Conservation (phyloP, 148 eudicot genomes). For the Chenopodium suecicum region DNA sequence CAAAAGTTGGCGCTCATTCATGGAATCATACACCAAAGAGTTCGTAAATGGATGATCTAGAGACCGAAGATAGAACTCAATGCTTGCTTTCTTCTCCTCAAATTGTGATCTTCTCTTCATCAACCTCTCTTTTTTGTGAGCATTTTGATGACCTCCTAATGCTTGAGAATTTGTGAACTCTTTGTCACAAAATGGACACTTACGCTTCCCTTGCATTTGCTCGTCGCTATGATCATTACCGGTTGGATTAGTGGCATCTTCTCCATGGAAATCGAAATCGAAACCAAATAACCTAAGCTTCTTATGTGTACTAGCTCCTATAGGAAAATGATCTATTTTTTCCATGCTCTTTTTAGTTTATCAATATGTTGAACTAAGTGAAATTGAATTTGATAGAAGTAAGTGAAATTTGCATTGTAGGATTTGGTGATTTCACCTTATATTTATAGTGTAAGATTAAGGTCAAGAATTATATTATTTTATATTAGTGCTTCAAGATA, state of each 20-base stretch:
- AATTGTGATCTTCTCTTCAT: constrained; percentile 5
- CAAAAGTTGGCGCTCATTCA: not conserved
- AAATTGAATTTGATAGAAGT: not conserved
- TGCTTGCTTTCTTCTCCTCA: constrained; percentile 23
- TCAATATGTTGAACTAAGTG: not conserved
- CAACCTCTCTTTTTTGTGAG: constrained; percentile 31
- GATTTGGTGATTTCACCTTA: not conserved
- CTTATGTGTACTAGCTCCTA: not conserved
- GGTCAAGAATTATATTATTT: not conserved
- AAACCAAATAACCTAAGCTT: constrained; percentile 28
- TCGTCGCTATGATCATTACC: no score
- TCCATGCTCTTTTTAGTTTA: not conserved
- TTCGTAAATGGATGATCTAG: constrained; percentile 2
- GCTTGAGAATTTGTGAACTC: constrained; percentile 29
- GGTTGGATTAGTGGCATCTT: not conserved
- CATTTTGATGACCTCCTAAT: constrained; percentile 33
- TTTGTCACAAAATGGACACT: constrained; percentile 29
- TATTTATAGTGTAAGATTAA: constrained; percentile 16
- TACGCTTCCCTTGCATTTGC: constrained; percentile 11
- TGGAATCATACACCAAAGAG: not conserved
- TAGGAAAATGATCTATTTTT: not conserved
- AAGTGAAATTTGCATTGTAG: not conserved
- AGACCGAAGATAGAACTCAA: constrained; percentile 21
- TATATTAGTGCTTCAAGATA: not conserved
- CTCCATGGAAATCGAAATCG: constrained; percentile 5